Conservation (phyloP, 2,329 filamentous ascomycete species). For the Cladosporium sp. region DNA sequence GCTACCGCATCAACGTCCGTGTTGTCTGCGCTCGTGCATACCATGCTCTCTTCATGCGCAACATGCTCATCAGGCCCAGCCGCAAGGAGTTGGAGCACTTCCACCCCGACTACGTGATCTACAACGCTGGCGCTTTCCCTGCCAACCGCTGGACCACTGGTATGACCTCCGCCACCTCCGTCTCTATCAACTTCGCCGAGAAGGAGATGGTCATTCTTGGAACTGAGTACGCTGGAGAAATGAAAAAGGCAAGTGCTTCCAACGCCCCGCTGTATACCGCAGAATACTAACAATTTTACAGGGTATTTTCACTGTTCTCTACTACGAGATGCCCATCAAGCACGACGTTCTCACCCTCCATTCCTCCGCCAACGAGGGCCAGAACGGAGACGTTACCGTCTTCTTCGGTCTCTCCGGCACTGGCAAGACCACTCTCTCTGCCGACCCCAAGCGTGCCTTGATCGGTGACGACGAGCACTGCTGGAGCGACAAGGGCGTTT, state of each 20-base stretch:
- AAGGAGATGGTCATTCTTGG: conserved; percentile 99
- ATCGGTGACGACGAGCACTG: conserved; percentile 99
- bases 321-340: conserved; percentile 99
- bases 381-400: conserved; percentile 87
- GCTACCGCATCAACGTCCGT: conserved; percentile 95
- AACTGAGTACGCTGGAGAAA: conserved; percentile 86
- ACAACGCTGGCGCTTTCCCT: conserved; percentile 98
- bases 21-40: conserved; percentile 98
- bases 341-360: conserved; percentile 98
- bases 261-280: no score
- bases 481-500: conserved; percentile 94
- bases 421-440: conserved; percentile 97
- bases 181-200: conserved; percentile 97
- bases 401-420: conserved; percentile 99
- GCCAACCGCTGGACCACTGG: conserved; percentile 97
- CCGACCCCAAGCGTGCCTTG: conserved; percentile 91
- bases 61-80: conserved; percentile 97
- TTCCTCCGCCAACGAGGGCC: conserved; percentile 97
- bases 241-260: conserved; percentile 30
- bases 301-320: conserved; percentile 96
- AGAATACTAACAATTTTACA: conserved; percentile 18
- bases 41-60: conserved; percentile 99
- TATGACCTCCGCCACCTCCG: conserved; percentile 98
- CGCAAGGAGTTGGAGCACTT: conserved; percentile 93
- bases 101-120: conserved; percentile 99